Percentiles rank a stretch among this genome's conserved stretches.
Evolutionary conservation across 805 yeast species (phyloP).

Genomic region (Komagataella kurtzmanii): DNA sequence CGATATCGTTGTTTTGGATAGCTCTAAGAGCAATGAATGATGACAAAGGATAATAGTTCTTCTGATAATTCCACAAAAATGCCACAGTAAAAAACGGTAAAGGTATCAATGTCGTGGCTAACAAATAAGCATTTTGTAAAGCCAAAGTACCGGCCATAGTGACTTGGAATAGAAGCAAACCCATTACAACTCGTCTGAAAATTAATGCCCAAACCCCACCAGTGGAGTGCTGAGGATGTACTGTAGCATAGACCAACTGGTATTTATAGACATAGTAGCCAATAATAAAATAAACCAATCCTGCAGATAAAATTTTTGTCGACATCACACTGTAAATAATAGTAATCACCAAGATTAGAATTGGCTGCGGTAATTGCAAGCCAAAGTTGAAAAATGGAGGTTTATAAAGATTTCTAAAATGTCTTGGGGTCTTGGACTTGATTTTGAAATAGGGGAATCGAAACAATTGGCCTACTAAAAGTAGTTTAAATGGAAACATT

Average conservation of each 20-base stretch:
- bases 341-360: constrained; percentile 72
- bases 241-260: constrained; percentile 79
- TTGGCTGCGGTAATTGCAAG: constrained; percentile 80
- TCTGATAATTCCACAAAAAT: constrained; percentile 70
- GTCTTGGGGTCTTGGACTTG: constrained; percentile 71
- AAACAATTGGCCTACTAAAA: constrained; percentile 66
- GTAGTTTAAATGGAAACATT: constrained; percentile 78
- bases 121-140: constrained; percentile 62
- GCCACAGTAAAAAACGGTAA: constrained; percentile 57
- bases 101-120: constrained; percentile 64
- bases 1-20: constrained; percentile 32
- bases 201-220: constrained; percentile 94
- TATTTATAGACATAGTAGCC: constrained; percentile 89
- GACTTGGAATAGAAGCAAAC: constrained; percentile 72
- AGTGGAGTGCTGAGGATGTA: constrained; percentile 93
- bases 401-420: constrained; percentile 56
- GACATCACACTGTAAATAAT: constrained; percentile 83
- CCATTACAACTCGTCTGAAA: constrained; percentile 69
- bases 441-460: constrained; percentile 57
- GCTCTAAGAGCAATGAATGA: constrained; percentile 82
- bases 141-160: constrained; percentile 86
- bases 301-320: constrained; percentile 74
- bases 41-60: constrained; percentile 67
- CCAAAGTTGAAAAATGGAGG: constrained; percentile 94
- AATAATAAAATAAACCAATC: constrained; percentile 67